Percentiles rank a stretch among this genome's conserved stretches.
These are phyloP conservation scores for Tuber calosporum DNA, from an alignment of 495 filamentous ascomycete genomes.

Conservation along the genomic window DNA sequence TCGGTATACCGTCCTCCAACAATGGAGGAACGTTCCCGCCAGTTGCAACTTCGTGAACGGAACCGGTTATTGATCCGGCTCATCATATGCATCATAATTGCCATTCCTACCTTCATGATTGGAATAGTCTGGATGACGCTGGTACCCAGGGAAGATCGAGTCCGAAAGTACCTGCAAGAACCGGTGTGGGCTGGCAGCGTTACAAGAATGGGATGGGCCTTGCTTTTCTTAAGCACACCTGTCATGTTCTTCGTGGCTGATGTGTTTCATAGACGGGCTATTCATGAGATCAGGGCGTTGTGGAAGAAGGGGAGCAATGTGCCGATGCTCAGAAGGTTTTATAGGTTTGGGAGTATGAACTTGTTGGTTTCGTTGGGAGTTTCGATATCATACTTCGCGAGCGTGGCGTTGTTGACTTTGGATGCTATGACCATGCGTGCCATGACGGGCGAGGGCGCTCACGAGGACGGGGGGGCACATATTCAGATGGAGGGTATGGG, in stretches of 20 bases:
- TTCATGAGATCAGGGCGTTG: slow-evolving; percentile 69
- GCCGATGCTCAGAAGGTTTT: slow-evolving; percentile 70
- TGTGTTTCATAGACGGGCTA: slow-evolving; percentile 69
- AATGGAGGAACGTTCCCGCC: slow-evolving; percentile 73
- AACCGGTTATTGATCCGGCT: slow-evolving; percentile 57
- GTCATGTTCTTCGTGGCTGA: slow-evolving; percentile 86
- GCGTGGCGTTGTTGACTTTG: slow-evolving; percentile 68
- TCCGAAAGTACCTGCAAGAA: slow-evolving; percentile 58
- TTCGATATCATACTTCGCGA: slow-evolving; percentile 78
- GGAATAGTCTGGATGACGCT: slow-evolving; percentile 89
- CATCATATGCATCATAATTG: slow-evolving; percentile 61
- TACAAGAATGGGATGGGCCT: slow-evolving; percentile 68
- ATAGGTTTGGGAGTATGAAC: slow-evolving; percentile 95
- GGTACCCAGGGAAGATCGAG: slow-evolving; percentile 52
- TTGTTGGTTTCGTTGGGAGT: slow-evolving; percentile 85
- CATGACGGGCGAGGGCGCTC: slow-evolving; percentile 19
- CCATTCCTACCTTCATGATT: slow-evolving; percentile 81
- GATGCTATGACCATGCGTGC: slow-evolving; percentile 48
- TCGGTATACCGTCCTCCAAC: slow-evolving; percentile 73
- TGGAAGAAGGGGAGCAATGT: slow-evolving; percentile 76
- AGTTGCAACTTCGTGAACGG: slow-evolving; percentile 60
- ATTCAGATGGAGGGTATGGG: slow-evolving; percentile 11
- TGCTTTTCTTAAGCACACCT: slow-evolving; percentile 80
- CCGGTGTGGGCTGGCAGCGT: slow-evolving; percentile 66
- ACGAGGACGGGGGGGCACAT: slow-evolving; percentile 17